Evolutionary conservation across 805 yeast species (phyloP), one percentile per base, ranked within the genome.

Genomic region (Pachysolen tannophilus): DNA sequence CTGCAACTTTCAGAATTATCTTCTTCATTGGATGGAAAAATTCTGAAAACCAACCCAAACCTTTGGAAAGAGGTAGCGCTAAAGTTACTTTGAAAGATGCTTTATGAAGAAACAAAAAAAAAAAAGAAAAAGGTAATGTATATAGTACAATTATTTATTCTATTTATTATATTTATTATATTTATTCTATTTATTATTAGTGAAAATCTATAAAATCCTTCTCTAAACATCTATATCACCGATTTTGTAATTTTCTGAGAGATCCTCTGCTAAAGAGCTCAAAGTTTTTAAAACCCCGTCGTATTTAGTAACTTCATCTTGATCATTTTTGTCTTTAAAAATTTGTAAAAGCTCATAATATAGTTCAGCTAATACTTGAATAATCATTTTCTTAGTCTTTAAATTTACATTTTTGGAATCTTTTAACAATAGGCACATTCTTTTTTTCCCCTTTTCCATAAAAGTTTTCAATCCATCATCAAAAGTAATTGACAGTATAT

Each of bases 11-110:
- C 57, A 62, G 85, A 41, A 72, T 85, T 35, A 73, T 84, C 18
- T 81, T 79, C 52, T 79, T 84, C 86, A 82, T 85, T 50, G 95
- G 94, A 3, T 85, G 95, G 95, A 76, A 78, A 43, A 70, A 83
- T 36, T 31, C 26, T 31, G 72, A 72, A 6, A 51, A 57, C 33
- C 85, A 82, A 51, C 86, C 88, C 3, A 62, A 78, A 50, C 90
- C 94, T 2, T 65, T 82, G 40, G 68, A 68, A 33, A 63, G 94
- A 43, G 94, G 95, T 2, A 49, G 81, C 15, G 92, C 79, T 1
- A 74, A 77, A 48, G 67, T 83, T 27, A 76, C 65, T 42, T 58
- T 84, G 49, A 79, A 80, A 52, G 88, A 83, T 40, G 75, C 75
- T 8, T 55, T 77, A 33, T n/a, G n/a, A n/a, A n/a, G n/a, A n/a